A percentile compares a stretch with the other conserved stretches of the same genome.
Conservation (phyloP, 2,329 filamentous ascomycete genomes). For the Chalaropsis thielavioides region DNA sequence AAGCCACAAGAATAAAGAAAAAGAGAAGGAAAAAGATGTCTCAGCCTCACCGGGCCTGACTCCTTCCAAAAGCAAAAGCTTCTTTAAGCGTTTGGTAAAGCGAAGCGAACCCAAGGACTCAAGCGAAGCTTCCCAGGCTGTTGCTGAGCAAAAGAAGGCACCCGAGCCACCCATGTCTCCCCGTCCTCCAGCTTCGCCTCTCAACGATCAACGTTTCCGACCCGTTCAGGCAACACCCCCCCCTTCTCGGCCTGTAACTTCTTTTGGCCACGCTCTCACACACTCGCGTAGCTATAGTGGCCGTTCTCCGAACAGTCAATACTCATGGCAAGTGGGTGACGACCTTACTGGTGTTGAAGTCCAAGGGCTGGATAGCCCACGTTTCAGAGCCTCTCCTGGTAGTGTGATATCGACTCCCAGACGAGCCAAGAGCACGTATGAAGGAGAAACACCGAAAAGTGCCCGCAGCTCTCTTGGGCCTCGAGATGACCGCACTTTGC, state of each 20-base stretch:
- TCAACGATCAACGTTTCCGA: slow-evolving; percentile 8
- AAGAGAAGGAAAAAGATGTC: slow-evolving; percentile 10
- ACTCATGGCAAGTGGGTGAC: slow-evolving; percentile 41
- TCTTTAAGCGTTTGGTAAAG: slow-evolving; percentile 14
- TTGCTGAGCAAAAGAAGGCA: background rate
- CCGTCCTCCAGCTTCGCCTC: background rate
- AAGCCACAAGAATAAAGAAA: slow-evolving; percentile 4
- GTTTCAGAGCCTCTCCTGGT: slow-evolving; percentile 27
- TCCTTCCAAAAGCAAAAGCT: slow-evolving; percentile 12
- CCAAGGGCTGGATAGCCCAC: slow-evolving; percentile 42
- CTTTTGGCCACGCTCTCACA: slow-evolving; percentile 9
- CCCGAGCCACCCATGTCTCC: slow-evolving; percentile 3
- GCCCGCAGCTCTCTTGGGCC: slow-evolving; percentile 4
- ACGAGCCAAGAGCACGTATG: slow-evolving; percentile 11
- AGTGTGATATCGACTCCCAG: slow-evolving; percentile 1
- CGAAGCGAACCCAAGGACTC: slow-evolving; percentile 10
- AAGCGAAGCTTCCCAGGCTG: background rate
- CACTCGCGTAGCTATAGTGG: slow-evolving; percentile 14
- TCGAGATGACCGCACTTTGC: slow-evolving; percentile 11
- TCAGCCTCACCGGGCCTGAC: background rate
- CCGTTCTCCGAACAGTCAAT: slow-evolving; percentile 36
- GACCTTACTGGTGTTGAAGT: slow-evolving; percentile 44
- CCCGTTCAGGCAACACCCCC: slow-evolving; percentile 7
- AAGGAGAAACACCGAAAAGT: slow-evolving; percentile 3
- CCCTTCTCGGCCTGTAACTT: slow-evolving; percentile 7